Base-by-base conservation (phyloP, 140 eudicot species). In the Bidens hawaiensis region DNA sequence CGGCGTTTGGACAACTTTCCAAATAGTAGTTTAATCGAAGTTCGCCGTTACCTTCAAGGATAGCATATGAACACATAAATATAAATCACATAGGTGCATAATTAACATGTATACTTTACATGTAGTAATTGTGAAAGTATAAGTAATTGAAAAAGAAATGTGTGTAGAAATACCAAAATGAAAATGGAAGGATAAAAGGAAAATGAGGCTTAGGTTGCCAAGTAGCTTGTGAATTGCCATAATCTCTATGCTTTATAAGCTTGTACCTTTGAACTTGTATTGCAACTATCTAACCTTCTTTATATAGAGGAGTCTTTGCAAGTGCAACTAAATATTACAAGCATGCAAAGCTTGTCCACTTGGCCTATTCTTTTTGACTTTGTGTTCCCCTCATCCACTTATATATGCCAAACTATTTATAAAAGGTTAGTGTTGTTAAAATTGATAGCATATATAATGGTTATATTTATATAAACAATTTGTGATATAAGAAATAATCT, bases 1-100 rank as follows among this genome's bases (percentile, higher is more conserved):
- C 87, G 0, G 90, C 96, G 46, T 66, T 58, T 8, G 96, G 96
- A 66, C 96, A 88, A 60, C 72, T 82, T 22, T 75, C 30, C 5
- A 81, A 69, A 80, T 88, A 88, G 78, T 81, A 84, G 34, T 82
- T 69, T 52, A 79, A 30, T 43, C 52, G 87, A 8, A 88, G 38
- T 4, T 82, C 94, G 13, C 86, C 22, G 40, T 34, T 40, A 25
- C 85, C 95, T 80, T 24, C 42, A 50, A 19, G 51, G 31, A 70
- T 15, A 26, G 7, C 2, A 36, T 47, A 7, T 15, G n/a, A n/a
- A 25, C 15, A 24, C 0, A 18, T 15, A 30, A 42, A 63, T 6
- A 36, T 45, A 56, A 55, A 47, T 25, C 25, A 47, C 15, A 28
- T 14, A n/a, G n/a, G n/a, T n/a, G n/a, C n/a, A n/a, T n/a, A n/a